phyloP scores from a whole-genome alignment of 768 basidiomycete species.

The Cyclocybe aegerita region DNA sequence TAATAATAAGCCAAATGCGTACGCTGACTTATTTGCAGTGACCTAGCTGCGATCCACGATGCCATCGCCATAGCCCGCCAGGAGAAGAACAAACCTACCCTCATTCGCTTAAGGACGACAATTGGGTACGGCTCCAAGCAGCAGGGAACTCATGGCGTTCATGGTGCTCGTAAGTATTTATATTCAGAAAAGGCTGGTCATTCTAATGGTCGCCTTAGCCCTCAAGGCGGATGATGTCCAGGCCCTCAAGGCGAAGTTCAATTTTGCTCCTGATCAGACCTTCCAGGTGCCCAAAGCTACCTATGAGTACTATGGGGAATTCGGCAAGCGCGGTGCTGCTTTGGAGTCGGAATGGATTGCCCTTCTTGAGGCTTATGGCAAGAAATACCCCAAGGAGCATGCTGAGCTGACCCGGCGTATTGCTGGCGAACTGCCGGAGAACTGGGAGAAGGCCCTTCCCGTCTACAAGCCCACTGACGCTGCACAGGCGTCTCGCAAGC shows the following conservation, averaged over 20 bases:
- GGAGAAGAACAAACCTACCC: conserved; percentile 80
- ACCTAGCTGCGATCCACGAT: conserved; percentile 72
- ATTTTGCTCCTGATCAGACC: conserved; percentile 72
- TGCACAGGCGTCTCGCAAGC: conserved; percentile 89
- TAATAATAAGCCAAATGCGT: neutral
- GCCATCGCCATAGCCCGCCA: conserved; percentile 77
- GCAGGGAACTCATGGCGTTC: conserved; percentile 92
- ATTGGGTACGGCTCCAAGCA: conserved; percentile 94
- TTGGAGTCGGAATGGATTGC: conserved; percentile 75
- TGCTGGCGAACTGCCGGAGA: conserved; percentile 75
- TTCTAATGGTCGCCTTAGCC: conserved; percentile 43
- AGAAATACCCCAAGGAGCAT: conserved; percentile 82
- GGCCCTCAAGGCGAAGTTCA: conserved; percentile 80
- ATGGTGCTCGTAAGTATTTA: conserved; percentile 80
- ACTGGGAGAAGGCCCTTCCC: conserved; percentile 86
- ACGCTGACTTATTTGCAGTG: conserved; percentile 37
- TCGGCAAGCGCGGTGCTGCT: conserved; percentile 71
- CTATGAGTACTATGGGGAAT: conserved; percentile 64
- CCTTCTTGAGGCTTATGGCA: conserved; percentile 63
- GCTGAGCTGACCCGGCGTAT: conserved; percentile 86
- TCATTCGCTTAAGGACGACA: conserved; percentile 84
- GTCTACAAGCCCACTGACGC: conserved; percentile 81
- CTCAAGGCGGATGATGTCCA: conserved; percentile 91
- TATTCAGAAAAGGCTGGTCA: neutral
- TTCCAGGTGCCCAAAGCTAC: conserved; percentile 79